Evolutionary conservation across 2,329 filamentous ascomycete species (phyloP).

Genomic region (Cercospora beticola): DNA sequence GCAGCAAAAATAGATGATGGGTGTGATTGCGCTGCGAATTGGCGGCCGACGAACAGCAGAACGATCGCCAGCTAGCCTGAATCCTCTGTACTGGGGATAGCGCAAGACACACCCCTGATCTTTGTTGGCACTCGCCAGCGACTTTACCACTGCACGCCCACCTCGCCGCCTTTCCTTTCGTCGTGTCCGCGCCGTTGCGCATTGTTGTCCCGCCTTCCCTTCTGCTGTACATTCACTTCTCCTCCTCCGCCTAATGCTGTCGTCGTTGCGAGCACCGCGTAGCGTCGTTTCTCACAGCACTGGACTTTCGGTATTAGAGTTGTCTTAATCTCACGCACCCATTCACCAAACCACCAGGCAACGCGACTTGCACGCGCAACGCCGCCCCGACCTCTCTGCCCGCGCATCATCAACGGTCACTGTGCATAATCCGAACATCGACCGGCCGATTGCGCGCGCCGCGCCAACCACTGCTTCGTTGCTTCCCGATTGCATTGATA

Average conservation of each 20-base stretch:
- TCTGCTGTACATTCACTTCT: constrained; percentile 1
- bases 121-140: constrained; percentile 1
- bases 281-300: neutral
- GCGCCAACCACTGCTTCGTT: neutral
- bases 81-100: neutral
- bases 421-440: neutral
- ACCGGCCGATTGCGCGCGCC: neutral
- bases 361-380: constrained; percentile 9
- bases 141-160: neutral
- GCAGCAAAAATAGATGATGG: neutral
- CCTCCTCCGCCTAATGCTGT: neutral
- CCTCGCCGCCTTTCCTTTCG: neutral
- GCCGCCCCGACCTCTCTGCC: neutral
- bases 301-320: neutral
- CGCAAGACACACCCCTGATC: neutral
- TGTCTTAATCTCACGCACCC: neutral
- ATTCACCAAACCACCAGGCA: neutral
- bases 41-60: neutral
- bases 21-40: neutral
- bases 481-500: constrained; percentile 1
- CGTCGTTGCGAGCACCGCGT: neutral
- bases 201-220: neutral
- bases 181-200: constrained; percentile 3
- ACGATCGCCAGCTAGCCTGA: neutral
- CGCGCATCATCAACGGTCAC: neutral